Evolutionary conservation across 176 grass and related monocot genomes (phyloP), one percentile per base, ranked within the genome.

Genomic region (Carex myosuroides): DNA sequence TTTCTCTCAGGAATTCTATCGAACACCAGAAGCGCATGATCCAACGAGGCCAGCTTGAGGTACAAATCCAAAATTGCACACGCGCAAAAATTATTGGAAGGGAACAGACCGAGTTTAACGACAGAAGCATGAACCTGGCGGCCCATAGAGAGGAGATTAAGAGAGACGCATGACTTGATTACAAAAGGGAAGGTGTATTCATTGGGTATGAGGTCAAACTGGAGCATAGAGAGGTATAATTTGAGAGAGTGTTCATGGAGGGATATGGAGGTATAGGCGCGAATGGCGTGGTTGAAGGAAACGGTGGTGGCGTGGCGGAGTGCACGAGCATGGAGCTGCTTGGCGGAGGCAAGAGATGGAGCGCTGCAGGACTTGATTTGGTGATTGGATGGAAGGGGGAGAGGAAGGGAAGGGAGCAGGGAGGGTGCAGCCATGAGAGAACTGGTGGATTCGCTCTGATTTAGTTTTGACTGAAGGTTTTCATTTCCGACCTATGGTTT

Each of bases 121-220:
- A 92, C 39, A 20, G 77, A 48, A 17, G 90, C 74, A 56, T 92
- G 87, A 48, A 92, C 48, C 60, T 92, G 87, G 13, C 37, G 90
- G 67, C 87, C 85, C 52, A 89, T 77, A n/a, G 41, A 65, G 26
- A 81, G 60, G 50, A 86, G 74, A 46, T 65, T 29, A 24, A 89
- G 87, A 5, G 70, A 54, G 29, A 83, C 50, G 44, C 66, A 84
- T 56, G 90, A 71, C 33, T 86, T 88, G 72, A 91, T 60, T 10
- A 80, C 77, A 35, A 84, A 84, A 44, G 76, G 87, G 76, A 89
- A 87, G 60, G 80, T 81, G 50, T 83, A 85, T 33, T 81, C 59
- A 81, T 75, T 85, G 76, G 87, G 79, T 24, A 21, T 9, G 10
- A 62, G 16, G 68, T 60, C 56, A 20, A 24, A 53, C 8, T 42